A percentile compares a stretch with the other conserved stretches of the same genome.
These are phyloP conservation scores for Populus alba DNA, from an alignment of 345 rosid genomes.

Conservation along the genomic window DNA sequence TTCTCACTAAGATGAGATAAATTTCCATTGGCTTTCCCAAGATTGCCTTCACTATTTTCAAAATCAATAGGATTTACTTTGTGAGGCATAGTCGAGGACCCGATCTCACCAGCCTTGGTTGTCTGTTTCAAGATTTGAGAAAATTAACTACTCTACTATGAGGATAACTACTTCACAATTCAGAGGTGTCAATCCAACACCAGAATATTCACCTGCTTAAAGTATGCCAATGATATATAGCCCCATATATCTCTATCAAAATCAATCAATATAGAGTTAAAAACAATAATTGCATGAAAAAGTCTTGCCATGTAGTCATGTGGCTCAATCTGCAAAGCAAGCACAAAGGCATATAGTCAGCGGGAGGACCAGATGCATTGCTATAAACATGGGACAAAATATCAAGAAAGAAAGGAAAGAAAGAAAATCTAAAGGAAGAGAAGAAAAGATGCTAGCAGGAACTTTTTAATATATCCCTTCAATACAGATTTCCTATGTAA, in stretches of 20 bases:
- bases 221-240: conserved; percentile 79
- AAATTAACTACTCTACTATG: not conserved
- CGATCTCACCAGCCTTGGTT: conserved; percentile 88
- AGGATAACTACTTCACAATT: not conserved
- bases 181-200: not conserved
- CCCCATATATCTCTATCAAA: conserved; percentile 90
- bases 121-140: conserved; percentile 45
- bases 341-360: not conserved
- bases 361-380: not conserved
- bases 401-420: not conserved
- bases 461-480: not conserved
- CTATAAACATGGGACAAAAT: not conserved
- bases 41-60: conserved; percentile 97
- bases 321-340: conserved; percentile 64
- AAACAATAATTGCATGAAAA: conserved; percentile 50
- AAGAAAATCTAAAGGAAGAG: not conserved
- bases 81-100: conserved; percentile 97
- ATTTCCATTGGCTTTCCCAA: conserved; percentile 83
- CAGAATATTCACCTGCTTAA: conserved; percentile 65
- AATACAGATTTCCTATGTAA: not conserved
- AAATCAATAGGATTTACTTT: conserved; percentile 95
- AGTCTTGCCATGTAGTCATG: conserved; percentile 86
- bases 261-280: conserved; percentile 64
- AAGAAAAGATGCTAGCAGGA: not conserved
- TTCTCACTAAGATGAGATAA: conserved; percentile 66